A percentile compares a stretch with the other conserved stretches of the same genome.
Conservation (phyloP, 2,329 filamentous ascomycete species). For the Aspergillus sp. region DNA sequence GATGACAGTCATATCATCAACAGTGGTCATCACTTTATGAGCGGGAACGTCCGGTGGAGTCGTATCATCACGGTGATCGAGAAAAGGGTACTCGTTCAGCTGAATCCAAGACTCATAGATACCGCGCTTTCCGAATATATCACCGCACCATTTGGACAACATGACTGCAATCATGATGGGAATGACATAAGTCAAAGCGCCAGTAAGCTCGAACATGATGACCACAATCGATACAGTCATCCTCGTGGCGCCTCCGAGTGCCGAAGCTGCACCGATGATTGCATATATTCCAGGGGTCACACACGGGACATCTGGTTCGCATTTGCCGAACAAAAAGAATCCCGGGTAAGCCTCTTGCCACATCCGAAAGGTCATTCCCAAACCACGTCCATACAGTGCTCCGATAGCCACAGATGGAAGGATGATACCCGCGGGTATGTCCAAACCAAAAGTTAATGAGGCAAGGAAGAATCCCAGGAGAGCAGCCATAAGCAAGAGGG, state of each 20-base stretch:
- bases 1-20: slow-evolving; percentile 87
- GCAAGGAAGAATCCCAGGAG: slow-evolving; percentile 82
- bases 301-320: slow-evolving; percentile 82
- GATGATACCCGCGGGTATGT: slow-evolving; percentile 93
- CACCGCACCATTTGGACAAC: slow-evolving; percentile 97
- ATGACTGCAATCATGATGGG: slow-evolving; percentile 99
- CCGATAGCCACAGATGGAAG: slow-evolving; percentile 95
- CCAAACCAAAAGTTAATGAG: slow-evolving; percentile 85
- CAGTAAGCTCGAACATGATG: slow-evolving; percentile 98
- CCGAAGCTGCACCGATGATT: slow-evolving; percentile 91
- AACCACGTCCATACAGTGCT: slow-evolving; percentile 81
- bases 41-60: slow-evolving; percentile 80
- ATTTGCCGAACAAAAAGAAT: slow-evolving; percentile 77
- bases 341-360: slow-evolving; percentile 76
- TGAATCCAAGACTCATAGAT: slow-evolving; percentile 99
- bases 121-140: slow-evolving; percentile 86
- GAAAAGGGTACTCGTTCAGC: slow-evolving; percentile 90
- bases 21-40: slow-evolving; percentile 86
- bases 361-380: slow-evolving; percentile 87
- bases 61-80: slow-evolving; percentile 84
- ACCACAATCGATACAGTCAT: slow-evolving; percentile 99
- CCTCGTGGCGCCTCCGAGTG: slow-evolving; percentile 88
- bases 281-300: slow-evolving; percentile 95
- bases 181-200: slow-evolving; percentile 91
- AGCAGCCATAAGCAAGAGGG: slow-evolving; percentile 79